Base-by-base conservation (phyloP, 108 stramenopile genomes). In the Nitzschia inconspicua region DNA sequence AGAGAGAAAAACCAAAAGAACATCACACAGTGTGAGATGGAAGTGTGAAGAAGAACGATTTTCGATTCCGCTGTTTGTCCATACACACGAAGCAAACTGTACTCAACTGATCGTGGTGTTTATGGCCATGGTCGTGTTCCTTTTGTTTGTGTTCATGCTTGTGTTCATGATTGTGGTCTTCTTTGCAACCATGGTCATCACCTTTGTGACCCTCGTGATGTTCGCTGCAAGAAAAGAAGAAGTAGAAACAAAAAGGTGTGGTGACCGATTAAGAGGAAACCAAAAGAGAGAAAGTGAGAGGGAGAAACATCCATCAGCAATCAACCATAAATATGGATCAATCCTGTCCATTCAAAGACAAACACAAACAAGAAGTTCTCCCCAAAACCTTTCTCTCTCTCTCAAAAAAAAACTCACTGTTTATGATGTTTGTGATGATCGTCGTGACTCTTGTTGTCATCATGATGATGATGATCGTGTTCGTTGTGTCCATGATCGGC, bases 151-250 rank as follows among this genome's bases (percentile, higher is more conserved):
- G 30, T n/a, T 57, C 60, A 28, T 75, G 60, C 18, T 42, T 56
- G 13, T 57, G 44, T 1, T 48, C 55, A 30, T 65, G 49, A 8
- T 76, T 34, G 58, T 72, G 72, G 37, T 32, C 66, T 26, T 73
- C 65, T 23, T 31, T 27, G 25, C 75, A 70, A 19, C 32, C 70
- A 50, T 76, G 72, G 22, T 64, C 80, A 28, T 75, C 65, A 10
- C 18, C 27, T 32, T 47, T 59, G 32, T 53, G 24, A 35, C 59
- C 57, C 25, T 53, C 42, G 29, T 63, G 48, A 43, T 66, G 48
- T 39, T 39, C 37, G 37, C n/a, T n/a, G 37, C 14, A 26, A 8
- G 27, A 29, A 7, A 24, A 8, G 29, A 28, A 27, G 23, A 10
- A 23, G 50, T 52, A n/a, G n/a, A n/a, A n/a, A n/a, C n/a, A n/a